Evolutionary conservation across 192 early-diverging fungal species (phyloP), one percentile per base, ranked within the genome.

Genomic region (Borealophlyctis nickersoniae): DNA sequence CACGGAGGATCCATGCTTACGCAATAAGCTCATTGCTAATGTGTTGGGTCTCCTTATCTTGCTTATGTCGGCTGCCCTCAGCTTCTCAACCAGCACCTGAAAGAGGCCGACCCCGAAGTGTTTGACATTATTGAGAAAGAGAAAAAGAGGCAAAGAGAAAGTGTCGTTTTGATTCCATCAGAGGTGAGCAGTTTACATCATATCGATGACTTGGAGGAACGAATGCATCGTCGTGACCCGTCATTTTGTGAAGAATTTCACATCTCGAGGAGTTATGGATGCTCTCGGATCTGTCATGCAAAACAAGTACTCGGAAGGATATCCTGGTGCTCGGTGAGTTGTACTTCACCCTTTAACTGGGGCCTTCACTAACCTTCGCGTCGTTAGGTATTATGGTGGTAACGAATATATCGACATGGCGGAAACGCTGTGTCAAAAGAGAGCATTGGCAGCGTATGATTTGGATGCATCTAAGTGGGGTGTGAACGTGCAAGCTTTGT

Each of bases 251-350:
- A 32, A 92, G 88, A 99, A 99, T 87, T 99, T 96, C 73, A 99
- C 97, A 16, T 96, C 93, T 49, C 86, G 87, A 45, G 87, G 95
- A 0, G 97, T 98, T 49, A 94, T 96, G 91, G 87, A 93, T 39
- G 92, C 92, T 11, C 84, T 99, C 52, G 97, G 97, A 26, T 96
- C 94, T 9, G 87, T 96, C 33, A 93, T 99, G 89, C 95, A 98
- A 77, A 99, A 99, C 88, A 99, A 99, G 81, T 98, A 98, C 82
- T 95, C 93, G 26, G 96, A 96, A 78, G 96, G 94, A 33, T 96
- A 98, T 82, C 92, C 92, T 7, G 89, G 90, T 30, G 93, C 94
- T 24, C 88, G 94, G 73, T 83, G 73, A 58, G 45, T 27, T 45
- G 7, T 45, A 28, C 28, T 45, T 29, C 71, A 75, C 1, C 33